These are phyloP conservation scores for Linum tenue DNA, from an alignment of 345 rosid species.

Conservation along the genomic window DNA sequence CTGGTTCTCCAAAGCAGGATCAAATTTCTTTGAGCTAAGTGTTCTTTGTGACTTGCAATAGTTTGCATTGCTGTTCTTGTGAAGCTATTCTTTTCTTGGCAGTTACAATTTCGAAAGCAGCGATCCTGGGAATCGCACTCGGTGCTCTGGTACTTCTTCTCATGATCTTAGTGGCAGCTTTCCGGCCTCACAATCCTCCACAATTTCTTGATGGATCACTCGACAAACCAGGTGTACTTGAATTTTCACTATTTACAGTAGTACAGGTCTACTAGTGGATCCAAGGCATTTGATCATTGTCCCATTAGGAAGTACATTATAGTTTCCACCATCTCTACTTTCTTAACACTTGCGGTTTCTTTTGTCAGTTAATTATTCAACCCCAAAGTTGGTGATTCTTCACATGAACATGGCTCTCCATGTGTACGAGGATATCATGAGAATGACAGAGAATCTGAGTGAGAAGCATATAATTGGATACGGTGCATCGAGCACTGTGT, in stretches of 20 bases:
- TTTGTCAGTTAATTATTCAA: constrained; percentile 49
- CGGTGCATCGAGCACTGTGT: constrained; percentile 92
- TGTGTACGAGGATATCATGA: constrained; percentile 91
- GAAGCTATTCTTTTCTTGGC: constrained; percentile 14
- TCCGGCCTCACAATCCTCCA: constrained; percentile 56
- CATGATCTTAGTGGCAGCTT: constrained; percentile 71
- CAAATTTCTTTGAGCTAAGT: neutral
- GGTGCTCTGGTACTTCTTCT: constrained; percentile 84
- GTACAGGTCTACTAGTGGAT: neutral
- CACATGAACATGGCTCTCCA: constrained; percentile 98
- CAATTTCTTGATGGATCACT: constrained; percentile 63
- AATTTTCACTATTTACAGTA: neutral
- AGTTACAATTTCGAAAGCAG: constrained; percentile 82
- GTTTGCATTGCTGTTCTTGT: neutral
- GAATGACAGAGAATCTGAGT: constrained; percentile 92
- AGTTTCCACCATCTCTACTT: neutral
- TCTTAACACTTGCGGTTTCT: constrained; percentile 11
- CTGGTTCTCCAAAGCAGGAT: neutral
- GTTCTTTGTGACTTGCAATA: neutral
- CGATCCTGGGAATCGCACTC: constrained; percentile 83
- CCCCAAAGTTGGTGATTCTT: constrained; percentile 83
- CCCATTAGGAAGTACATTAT: neutral
- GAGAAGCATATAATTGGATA: constrained; percentile 81
- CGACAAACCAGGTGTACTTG: constrained; percentile 77
- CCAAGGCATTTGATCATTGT: neutral